Conservation (phyloP, 805 yeast species). For the Candida schatavii region DNA sequence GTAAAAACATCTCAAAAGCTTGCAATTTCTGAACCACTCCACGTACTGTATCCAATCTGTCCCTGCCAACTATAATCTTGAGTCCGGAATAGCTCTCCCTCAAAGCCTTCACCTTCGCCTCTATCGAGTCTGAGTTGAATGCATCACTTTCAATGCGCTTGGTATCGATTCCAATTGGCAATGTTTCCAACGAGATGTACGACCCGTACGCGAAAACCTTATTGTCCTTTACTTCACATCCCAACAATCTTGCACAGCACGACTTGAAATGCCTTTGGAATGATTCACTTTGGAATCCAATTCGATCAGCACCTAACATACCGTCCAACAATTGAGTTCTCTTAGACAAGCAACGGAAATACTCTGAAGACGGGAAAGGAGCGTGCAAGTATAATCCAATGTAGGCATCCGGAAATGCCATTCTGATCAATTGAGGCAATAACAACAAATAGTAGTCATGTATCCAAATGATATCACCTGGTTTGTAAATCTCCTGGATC, state of each 20-base stretch:
- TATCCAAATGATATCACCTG: constrained; percentile 91
- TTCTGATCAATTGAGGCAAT: constrained; percentile 78
- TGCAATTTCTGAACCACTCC: constrained; percentile 92
- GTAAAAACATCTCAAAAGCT: constrained; percentile 85
- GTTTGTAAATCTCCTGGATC: constrained; percentile 66
- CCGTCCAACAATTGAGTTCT: constrained; percentile 84
- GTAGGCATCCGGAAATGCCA: constrained; percentile 67
- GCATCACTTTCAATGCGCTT: constrained; percentile 63
- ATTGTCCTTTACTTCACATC: constrained; percentile 65
- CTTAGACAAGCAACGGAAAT: constrained; percentile 84
- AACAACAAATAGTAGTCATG: constrained; percentile 85
- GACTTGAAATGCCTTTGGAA: constrained; percentile 90
- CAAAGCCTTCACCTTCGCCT: constrained; percentile 63
- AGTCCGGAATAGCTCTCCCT: constrained; percentile 59
- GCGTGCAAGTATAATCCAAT: constrained; percentile 82
- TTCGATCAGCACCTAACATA: constrained; percentile 81
- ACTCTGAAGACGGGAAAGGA: constrained; percentile 95
- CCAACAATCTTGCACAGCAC: constrained; percentile 83
- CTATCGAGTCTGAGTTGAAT: constrained; percentile 42
- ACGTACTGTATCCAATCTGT: constrained; percentile 83
- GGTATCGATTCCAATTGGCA: constrained; percentile 90
- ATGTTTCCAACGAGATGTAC: constrained; percentile 65
- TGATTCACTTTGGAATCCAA: constrained; percentile 82
- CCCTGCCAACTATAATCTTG: constrained; percentile 90
- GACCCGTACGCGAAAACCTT: constrained; percentile 73